Evolutionary conservation across 176 grass and related monocot genomes (phyloP).

Genomic region (Oryza rufipogon): DNA sequence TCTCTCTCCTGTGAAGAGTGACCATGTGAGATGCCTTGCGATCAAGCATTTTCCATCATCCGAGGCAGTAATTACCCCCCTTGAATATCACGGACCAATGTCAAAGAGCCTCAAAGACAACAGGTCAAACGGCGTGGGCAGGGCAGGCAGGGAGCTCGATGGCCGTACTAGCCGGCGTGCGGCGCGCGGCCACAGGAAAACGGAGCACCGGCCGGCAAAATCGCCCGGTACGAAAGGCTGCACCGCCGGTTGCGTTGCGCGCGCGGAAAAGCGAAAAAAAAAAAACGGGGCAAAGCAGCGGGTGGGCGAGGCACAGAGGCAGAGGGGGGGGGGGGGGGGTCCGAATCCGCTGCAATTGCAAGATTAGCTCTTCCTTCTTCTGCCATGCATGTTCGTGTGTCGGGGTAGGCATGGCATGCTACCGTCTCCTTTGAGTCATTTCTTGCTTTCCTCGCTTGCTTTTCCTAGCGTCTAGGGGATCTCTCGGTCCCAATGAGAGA

Average conservation of each 20-base stretch:
- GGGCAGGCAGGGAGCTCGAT: neutral
- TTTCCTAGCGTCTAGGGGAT: neutral
- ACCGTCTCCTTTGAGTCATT: neutral
- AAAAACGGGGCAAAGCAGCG: neutral
- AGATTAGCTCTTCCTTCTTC: neutral
- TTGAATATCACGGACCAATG: neutral
- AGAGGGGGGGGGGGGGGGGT: too few species aligned
- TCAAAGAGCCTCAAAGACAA: neutral
- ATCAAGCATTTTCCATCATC: neutral
- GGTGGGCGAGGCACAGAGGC: neutral
- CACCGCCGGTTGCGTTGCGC: neutral
- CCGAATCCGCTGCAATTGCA: neutral
- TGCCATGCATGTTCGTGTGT: neutral
- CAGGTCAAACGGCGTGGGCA: neutral
- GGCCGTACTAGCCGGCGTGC: too few species aligned
- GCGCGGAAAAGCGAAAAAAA: neutral
- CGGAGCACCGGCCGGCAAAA: neutral
- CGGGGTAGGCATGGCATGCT: neutral
- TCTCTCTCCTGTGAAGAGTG: too few species aligned
- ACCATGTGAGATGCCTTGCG: too few species aligned
- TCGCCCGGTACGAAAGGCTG: neutral
- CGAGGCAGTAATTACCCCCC: neutral
- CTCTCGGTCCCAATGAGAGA: too few species aligned
- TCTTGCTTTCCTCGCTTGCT: neutral
- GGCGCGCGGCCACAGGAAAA: neutral